Evolutionary conservation across 805 yeast species (phyloP).

Genomic region (Hanseniaspora taiwanica): DNA sequence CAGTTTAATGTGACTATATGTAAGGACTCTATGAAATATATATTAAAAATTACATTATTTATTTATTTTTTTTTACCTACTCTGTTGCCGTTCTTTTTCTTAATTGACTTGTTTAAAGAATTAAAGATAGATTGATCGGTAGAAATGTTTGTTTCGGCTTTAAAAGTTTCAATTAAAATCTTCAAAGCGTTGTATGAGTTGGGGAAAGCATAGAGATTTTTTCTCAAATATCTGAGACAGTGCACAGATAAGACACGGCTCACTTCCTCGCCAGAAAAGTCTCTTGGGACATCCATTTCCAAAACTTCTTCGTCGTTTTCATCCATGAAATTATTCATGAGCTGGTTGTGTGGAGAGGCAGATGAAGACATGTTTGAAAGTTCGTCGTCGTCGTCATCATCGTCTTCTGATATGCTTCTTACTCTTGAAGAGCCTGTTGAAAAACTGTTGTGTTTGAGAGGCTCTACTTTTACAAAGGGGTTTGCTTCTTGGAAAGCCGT

Average conservation of each 20-base stretch:
- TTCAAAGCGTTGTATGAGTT: not conserved
- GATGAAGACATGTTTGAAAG: not conserved
- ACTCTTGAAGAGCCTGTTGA: not conserved
- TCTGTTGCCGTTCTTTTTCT: not conserved
- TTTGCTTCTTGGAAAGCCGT: not conserved
- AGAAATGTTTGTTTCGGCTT: not conserved
- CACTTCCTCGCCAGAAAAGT: conserved; percentile 2
- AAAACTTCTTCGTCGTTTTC: conserved; percentile 2
- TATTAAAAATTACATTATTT: not conserved
- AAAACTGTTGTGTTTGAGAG: no score
- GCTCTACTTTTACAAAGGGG: conserved; percentile 2
- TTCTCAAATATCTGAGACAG: conserved; percentile 1
- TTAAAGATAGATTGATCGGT: not conserved
- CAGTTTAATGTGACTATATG: conserved; percentile 1
- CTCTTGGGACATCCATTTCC: conserved; percentile 4
- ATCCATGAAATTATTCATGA: not conserved
- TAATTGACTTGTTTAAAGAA: not conserved
- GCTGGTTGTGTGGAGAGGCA: not conserved
- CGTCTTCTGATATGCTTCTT: not conserved
- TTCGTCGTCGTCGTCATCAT: not conserved
- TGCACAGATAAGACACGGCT: conserved; percentile 3
- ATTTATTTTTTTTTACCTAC: not conserved
- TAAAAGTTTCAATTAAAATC: conserved; percentile 2
- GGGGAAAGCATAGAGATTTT: not conserved
- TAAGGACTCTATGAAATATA: not conserved